phyloP scores from a whole-genome alignment of 140 eudicot species.

The Ambrosia hybrid region DNA sequence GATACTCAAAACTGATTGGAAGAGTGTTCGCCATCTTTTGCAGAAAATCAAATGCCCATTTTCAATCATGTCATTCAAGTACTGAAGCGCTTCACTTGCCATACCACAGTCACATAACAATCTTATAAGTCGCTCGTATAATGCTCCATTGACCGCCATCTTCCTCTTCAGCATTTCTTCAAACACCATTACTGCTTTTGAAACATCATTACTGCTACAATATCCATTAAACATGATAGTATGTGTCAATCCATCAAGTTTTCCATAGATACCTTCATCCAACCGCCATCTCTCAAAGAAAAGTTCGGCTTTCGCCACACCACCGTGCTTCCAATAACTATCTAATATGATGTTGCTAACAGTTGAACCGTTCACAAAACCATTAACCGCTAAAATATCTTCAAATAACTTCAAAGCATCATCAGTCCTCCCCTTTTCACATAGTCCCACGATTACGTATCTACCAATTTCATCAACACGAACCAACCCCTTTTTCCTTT shows the following conservation, averaged over 20 bases:
- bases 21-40: conserved; percentile 35
- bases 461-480: conserved; percentile 43
- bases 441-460: conserved; percentile 21
- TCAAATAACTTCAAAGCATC: conserved; percentile 41
- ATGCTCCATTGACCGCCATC: conserved; percentile 28
- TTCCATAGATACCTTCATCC: conserved; percentile 17
- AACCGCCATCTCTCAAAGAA: conserved; percentile 30
- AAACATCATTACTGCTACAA: conserved; percentile 34
- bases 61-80: conserved; percentile 43
- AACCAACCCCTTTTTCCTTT: conserved; percentile 48
- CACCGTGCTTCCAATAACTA: conserved; percentile 34
- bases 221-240: conserved; percentile 43
- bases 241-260: conserved; percentile 23
- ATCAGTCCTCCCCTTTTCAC: conserved; percentile 39
- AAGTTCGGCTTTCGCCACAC: conserved; percentile 30
- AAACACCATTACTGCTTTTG: conserved; percentile 38
- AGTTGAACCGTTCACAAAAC: conserved; percentile 20
- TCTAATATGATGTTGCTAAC: conserved; percentile 34
- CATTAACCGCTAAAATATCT: conserved; percentile 24
- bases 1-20: conserved; percentile 9
- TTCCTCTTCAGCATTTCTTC: conserved; percentile 43
- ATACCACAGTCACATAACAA: conserved; percentile 37
- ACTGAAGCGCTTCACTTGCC: conserved; percentile 35
- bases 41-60: conserved; percentile 27
- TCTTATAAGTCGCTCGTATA: conserved; percentile 37